Conservation (phyloP, 2,329 filamentous ascomycete genomes). For the Neonectria ditissima region DNA sequence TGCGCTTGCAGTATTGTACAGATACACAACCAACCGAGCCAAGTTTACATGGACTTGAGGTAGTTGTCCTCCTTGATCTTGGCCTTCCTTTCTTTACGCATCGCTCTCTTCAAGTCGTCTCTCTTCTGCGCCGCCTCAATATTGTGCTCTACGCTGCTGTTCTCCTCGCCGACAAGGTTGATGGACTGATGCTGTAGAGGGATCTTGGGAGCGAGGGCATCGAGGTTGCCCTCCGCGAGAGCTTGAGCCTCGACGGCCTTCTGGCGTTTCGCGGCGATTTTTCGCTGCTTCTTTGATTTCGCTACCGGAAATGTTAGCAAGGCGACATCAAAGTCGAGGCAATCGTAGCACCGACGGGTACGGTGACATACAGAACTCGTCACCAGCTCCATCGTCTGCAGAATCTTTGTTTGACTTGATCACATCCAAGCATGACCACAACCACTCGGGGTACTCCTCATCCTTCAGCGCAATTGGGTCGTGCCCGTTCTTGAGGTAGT, state of each 20-base stretch:
- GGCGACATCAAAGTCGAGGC: background rate
- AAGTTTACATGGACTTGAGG: slow-evolving; percentile 78
- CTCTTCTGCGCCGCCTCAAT: slow-evolving; percentile 63
- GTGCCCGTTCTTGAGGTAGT: slow-evolving; percentile 78
- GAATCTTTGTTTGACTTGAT: slow-evolving; percentile 64
- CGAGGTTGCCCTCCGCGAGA: slow-evolving; percentile 73
- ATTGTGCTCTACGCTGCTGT: slow-evolving; percentile 57
- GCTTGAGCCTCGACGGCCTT: slow-evolving; percentile 68
- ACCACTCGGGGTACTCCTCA: slow-evolving; percentile 82
- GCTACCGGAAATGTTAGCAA: slow-evolving; percentile 59
- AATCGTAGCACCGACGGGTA: background rate
- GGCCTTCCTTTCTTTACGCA: slow-evolving; percentile 79
- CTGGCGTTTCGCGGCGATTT: slow-evolving; percentile 75
- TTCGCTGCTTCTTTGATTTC: slow-evolving; percentile 86
- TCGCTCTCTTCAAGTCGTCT: slow-evolving; percentile 73
- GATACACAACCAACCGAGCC: slow-evolving; percentile 24
- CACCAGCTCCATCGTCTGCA: slow-evolving; percentile 69
- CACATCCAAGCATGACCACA: slow-evolving; percentile 78
- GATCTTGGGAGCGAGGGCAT: slow-evolving; percentile 74
- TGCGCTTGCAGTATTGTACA: slow-evolving; percentile 44
- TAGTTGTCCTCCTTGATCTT: slow-evolving; percentile 89
- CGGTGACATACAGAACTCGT: slow-evolving; percentile 79
- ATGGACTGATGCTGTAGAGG: slow-evolving; percentile 82
- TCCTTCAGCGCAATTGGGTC: slow-evolving; percentile 82
- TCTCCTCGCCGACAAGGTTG: slow-evolving; percentile 71